Evolutionary conservation across 352 stramenopile genomes (phyloP).

Genomic region (Phytophthora agathidicida): DNA sequence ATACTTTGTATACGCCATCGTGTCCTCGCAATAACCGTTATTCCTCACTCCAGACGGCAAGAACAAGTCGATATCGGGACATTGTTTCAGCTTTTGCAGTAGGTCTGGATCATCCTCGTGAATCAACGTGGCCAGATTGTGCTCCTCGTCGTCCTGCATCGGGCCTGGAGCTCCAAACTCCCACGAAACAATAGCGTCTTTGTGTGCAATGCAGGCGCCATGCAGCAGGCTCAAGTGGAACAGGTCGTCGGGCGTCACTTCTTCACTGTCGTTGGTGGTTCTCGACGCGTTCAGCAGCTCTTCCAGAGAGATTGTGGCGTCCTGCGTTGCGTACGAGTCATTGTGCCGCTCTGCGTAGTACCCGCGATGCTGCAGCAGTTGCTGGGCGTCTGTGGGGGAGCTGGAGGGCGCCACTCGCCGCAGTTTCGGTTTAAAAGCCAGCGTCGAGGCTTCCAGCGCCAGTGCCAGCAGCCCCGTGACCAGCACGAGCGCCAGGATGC

Average conservation of each 20-base stretch:
- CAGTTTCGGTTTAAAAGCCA: slow-evolving; percentile 37
- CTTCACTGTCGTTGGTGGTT: slow-evolving; percentile 7
- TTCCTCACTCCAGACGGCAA: slow-evolving; percentile 43
- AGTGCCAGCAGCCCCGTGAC: slow-evolving; percentile 35
- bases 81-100: slow-evolving; percentile 55
- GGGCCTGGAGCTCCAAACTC: slow-evolving; percentile 32
- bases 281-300: slow-evolving; percentile 16
- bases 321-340: neutral
- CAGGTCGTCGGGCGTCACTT: slow-evolving; percentile 40
- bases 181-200: slow-evolving; percentile 60
- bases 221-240: slow-evolving; percentile 63
- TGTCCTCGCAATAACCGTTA: slow-evolving; percentile 64
- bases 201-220: slow-evolving; percentile 44
- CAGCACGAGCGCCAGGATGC: slow-evolving; percentile 36
- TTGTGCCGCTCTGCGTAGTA: neutral
- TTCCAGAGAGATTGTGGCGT: slow-evolving; percentile 21
- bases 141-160: slow-evolving; percentile 20
- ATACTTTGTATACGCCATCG: slow-evolving; percentile 60
- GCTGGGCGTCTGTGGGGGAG: slow-evolving; percentile 1
- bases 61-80: slow-evolving; percentile 74
- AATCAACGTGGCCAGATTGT: slow-evolving; percentile 34
- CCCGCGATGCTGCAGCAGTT: slow-evolving; percentile 12
- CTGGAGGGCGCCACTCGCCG: slow-evolving; percentile 26
- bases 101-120: slow-evolving; percentile 40
- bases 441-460: slow-evolving; percentile 33